phyloP scores from a whole-genome alignment of 768 basidiomycete species.

The Cubamyces sp. region DNA sequence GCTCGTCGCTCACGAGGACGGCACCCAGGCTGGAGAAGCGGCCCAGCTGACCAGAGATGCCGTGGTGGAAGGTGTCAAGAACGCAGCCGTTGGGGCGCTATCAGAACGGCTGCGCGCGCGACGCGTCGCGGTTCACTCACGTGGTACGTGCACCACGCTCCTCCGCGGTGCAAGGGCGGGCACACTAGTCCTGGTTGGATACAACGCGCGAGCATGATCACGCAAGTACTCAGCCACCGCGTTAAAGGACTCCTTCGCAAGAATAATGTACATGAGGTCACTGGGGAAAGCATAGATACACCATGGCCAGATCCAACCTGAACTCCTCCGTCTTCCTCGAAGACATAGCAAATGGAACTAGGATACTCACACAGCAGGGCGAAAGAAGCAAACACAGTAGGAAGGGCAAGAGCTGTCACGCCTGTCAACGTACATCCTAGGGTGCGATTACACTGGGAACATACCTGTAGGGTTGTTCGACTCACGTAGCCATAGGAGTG shows the following conservation, averaged over 20 bases:
- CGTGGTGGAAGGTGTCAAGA: constrained; percentile 8
- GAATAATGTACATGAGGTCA: constrained; percentile 11
- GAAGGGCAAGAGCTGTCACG: not conserved
- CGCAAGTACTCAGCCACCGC: not conserved
- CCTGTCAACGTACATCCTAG: too few species aligned
- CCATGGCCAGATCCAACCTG: not conserved
- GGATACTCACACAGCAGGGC: not conserved
- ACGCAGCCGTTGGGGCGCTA: constrained; percentile 2
- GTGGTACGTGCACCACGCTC: constrained; percentile 11
- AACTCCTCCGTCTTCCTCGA: not conserved
- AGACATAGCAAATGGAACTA: not conserved
- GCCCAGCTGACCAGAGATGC: constrained; percentile 21
- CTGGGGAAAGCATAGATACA: constrained; percentile 18
- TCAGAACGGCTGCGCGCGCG: constrained; percentile 8
- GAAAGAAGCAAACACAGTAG: not conserved
- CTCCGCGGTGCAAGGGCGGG: not conserved
- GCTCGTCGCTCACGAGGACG: constrained; percentile 18
- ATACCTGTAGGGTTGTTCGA: not conserved
- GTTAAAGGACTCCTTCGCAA: not conserved
- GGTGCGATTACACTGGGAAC: not conserved
- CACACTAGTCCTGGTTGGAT: not conserved
- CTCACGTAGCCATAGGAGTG: constrained; percentile 10
- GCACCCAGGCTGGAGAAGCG: not conserved
- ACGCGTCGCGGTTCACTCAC: constrained; percentile 15
- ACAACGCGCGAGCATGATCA: not conserved